Evolutionary conservation across 2,329 filamentous ascomycete genomes (phyloP), one percentile per base, ranked within the genome.

Genomic region (Beauveria medogensis): DNA sequence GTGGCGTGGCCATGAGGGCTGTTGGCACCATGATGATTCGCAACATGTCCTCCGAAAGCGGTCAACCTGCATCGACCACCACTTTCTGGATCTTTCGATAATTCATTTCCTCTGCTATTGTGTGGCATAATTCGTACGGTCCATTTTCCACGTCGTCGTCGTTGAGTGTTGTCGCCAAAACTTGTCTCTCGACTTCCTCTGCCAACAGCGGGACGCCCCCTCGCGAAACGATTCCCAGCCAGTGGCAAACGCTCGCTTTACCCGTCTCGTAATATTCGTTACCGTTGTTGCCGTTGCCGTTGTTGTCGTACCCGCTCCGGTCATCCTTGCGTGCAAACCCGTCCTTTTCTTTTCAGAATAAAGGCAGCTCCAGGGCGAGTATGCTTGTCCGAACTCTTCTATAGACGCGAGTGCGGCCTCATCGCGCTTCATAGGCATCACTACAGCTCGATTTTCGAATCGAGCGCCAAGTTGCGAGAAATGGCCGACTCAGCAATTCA

Each of bases 401-500:
- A 88, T 79, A 63, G 96, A 85, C 8, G 73, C 73, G 44, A 80
- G 75, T 1, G 84, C 84, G 63, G 87, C 89, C 9, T 81, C 80
- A 64, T 92, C 89, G 43, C 94, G 81, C 59, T 91, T 78, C 0
- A 93, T 93, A 48, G 95, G 84, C 76, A 96, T 93, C 50, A 94
- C 77, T 12, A 97, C 79, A 1, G 88, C 88, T 41, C 89, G 81
- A 2, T 90, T 83, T 30, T 81, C 75, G 0, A 72, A 60, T 3
- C 78, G 16, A 77, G 73, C 9, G 80, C 80, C 12, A 97, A 78
- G 74, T 92, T 91, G 37, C 56, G 75, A 10, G 79, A 74, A 50
- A 97, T 86, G 16, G 90, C 87, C 16, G 85, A 78, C 0, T 85
- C 24, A 97, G 81, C 68, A 94, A 83, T 3, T 72, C 74, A 0